Base-by-base conservation (phyloP, 768 basidiomycete genomes). In the Austroboletus eburneus region DNA sequence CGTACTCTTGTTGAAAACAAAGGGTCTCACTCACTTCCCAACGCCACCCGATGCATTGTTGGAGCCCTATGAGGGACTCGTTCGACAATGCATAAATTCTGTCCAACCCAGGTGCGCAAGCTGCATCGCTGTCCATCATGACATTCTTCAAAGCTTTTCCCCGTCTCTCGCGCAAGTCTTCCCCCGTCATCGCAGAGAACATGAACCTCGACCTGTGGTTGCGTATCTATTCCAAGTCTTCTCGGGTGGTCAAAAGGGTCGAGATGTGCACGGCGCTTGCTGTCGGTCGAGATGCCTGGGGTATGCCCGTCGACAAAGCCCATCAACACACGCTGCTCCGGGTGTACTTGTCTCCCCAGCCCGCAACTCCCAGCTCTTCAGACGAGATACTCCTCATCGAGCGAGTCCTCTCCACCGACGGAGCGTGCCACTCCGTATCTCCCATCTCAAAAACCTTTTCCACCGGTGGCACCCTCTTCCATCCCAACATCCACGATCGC, bases 401-500 rank as follows among this genome's bases (percentile, higher is more conserved):
- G 37, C 49, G 57, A 2, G 46, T 58, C 7, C 48, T 59, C 16
- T 56, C 57, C 4, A 36, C 45, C 0, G 34, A 9, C 9, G 53
- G 49, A 13, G 33, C 29, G 3, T 27, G 32, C 23, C 46, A 54
- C 14, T 54, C 39, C 1, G 49, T 49, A 4, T 29, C 46, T 17
- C 46, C 43, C 13, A 43, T 49, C 16, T 1, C 3, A 2, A 52
- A 43, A 9, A 27, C 17, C 1, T 42, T 40, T 5, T 33, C 39
- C 2, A 9, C 10, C 0, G 45, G 52, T 0, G 49, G 47, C 0
- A 51, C 40, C 0, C 17, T 54, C 6, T 33, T 49, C 25, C 45
- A 52, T 30, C 57, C 49, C 3, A 45, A 55, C 1, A 35, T 58
- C 0, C 49, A 58, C 5, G 57, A 49, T 22, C 52, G 43, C 12